These are phyloP conservation scores for Debaryomycetaceae sp. DNA, from an alignment of 1,139 yeast species.

Conservation along the genomic window DNA sequence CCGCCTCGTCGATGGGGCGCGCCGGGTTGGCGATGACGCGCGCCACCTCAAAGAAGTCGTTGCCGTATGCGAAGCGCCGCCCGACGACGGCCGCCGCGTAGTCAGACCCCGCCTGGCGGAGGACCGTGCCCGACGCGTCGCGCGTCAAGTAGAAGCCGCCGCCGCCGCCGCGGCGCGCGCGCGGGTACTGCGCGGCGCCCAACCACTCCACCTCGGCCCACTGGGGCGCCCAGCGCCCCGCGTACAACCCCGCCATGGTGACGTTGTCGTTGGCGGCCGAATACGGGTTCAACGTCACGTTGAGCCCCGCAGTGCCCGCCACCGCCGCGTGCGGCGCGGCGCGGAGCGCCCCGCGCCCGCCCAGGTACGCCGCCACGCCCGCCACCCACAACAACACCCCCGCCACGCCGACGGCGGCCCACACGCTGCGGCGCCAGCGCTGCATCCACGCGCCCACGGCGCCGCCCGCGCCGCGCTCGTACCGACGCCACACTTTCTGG, in stretches of 20 bases:
- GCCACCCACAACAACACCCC: too few relatives aligned
- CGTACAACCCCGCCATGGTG: constrained; percentile 23
- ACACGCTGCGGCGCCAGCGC: constrained; percentile 7
- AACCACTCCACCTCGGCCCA: constrained; percentile 27
- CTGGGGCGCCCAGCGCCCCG: constrained; percentile 20
- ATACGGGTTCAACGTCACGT: constrained; percentile 31
- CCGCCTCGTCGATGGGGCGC: constrained; percentile 23
- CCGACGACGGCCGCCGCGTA: too few relatives aligned
- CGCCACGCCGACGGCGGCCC: too few relatives aligned
- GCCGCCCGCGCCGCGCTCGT: not conserved
- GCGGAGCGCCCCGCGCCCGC: too few relatives aligned
- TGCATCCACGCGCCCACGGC: not conserved
- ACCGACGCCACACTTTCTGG: constrained; percentile 5
- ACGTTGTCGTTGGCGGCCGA: constrained; percentile 23
- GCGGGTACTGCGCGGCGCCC: constrained; percentile 27
- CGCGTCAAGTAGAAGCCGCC: constrained; percentile 32
- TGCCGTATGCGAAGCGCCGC: constrained; percentile 31
- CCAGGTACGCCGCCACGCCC: too few relatives aligned
- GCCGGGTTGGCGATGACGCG: constrained; percentile 33
- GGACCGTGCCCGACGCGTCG: too few relatives aligned
- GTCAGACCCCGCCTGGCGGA: too few relatives aligned
- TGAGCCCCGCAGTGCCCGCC: too few relatives aligned
- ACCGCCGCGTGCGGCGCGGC: too few relatives aligned
- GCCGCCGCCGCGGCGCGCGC: constrained; percentile 8
- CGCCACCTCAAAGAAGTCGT: constrained; percentile 28